phyloP scores from a whole-genome alignment of 2,329 filamentous ascomycete species.

The Volutella citrinella region DNA sequence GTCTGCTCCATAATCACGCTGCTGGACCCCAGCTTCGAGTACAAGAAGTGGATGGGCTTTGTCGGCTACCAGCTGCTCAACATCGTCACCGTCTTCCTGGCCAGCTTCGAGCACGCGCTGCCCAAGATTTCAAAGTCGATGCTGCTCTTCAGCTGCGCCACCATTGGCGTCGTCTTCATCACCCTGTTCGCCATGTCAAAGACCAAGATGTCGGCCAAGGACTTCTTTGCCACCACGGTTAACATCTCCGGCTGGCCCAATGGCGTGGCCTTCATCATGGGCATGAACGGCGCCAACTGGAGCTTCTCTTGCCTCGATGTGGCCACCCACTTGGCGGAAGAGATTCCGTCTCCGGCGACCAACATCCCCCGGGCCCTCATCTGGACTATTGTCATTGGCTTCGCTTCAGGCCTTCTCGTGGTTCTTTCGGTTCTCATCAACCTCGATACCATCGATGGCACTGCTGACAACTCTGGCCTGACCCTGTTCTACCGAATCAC shows the following conservation, averaged over 20 bases:
- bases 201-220: constrained; percentile 11
- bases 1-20: constrained; percentile 20
- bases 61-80: constrained; percentile 25
- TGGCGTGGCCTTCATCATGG: constrained; percentile 27
- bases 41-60: constrained; percentile 26
- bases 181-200: constrained; percentile 24
- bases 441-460: constrained; percentile 12
- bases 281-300: constrained; percentile 28
- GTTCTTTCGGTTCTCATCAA: constrained; percentile 19
- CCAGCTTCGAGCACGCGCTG: constrained; percentile 22
- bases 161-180: constrained; percentile 21
- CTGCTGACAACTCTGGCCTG: constrained; percentile 19
- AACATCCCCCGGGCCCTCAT: constrained; percentile 23
- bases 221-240: constrained; percentile 19
- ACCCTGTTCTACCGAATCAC: constrained; percentile 21
- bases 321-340: constrained; percentile 25
- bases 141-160: constrained; percentile 23
- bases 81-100: constrained; percentile 14
- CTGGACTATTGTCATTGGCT: constrained; percentile 22
- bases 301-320: constrained; percentile 28
- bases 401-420: constrained; percentile 17
- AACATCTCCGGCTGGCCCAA: constrained; percentile 24
- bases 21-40: constrained; percentile 21
- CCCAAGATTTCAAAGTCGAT: constrained; percentile 23
- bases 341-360: constrained; percentile 24